Base-by-base conservation (phyloP, 129 eudicot genomes). In the Artemisia tridentata region DNA sequence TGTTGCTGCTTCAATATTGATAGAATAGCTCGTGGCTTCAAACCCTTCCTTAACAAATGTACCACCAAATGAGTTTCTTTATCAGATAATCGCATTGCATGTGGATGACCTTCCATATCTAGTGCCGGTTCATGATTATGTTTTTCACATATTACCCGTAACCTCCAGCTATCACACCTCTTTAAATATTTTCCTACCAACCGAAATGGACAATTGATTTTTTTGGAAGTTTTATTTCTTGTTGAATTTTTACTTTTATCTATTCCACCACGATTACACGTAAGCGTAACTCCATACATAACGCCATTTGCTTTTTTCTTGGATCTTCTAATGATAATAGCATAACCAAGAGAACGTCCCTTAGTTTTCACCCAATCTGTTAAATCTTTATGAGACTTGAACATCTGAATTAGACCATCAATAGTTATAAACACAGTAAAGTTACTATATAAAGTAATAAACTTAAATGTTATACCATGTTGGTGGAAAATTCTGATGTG, bases 41-140 rank as follows among this genome's bases (percentile, higher is more conserved):
- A 48, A 27, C 67, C 46, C 68, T 66, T 75, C 41, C 27, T 75
- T 56, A 54, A 75, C 73, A 75, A 75, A 15, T 45, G 67, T 54
- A 52, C 46, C 48, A 75, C 79, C 59, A 75, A 75, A 21, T 67
- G 52, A 43, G 19, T 6, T 66, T 75, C 79, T 23, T 56, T 16
- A 45, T 41, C 47, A 59, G 76, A 58, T 17, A 72, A 47, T 4
- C 76, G 59, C n/a, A n/a, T n/a, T n/a, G n/a, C n/a, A n/a, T n/a
- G n/a, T n/a, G n/a, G n/a, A n/a, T n/a, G n/a, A n/a, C n/a, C n/a
- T n/a, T n/a, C n/a, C n/a, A n/a, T 25, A 13, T 67, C 15, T 38
- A 7, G 57, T 53, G 79, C 18, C 43, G 67, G 79, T 53, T 75
- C 79, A 65, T 65, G 79, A 67, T 75, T 67, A 64, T 75, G 79